Evolutionary conservation across 805 yeast genomes (phyloP), one percentile per base, ranked within the genome.

Genomic region (Sugiyamaella americana): DNA sequence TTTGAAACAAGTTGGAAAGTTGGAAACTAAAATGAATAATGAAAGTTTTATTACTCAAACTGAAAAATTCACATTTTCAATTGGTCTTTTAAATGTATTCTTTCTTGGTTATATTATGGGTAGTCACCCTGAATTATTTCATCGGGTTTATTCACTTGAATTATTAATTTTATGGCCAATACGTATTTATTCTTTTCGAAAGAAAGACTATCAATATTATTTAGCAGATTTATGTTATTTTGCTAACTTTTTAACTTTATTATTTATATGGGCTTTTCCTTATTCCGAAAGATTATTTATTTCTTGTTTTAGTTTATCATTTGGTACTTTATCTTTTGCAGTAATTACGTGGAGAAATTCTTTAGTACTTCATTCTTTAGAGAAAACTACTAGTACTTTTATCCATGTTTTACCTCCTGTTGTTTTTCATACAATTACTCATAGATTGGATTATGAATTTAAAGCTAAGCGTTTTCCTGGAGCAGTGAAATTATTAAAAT

Each of bases 321-420:
- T 84, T 68, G 98, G 98, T 1, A 87, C 97, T 0, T 67, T 91
- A 47, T 77, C 95, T 4, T 89, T 87, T 75, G 97, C 97, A 0
- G 96, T 91, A 19, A 80, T 91, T 38, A 86, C 96, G 0, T 91
- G 98, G 98, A 74, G 95, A 56, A 91, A 91, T 63, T 88, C 96
- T 4, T 71, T 91, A 46, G 98, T 91, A 5, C 71, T 91, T 41
- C 98, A 91, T 61, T 82, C 91, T 10, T 76, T 91, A 50, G 98
- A 91, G 54, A 91, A 91, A 64, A 87, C 89, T 13, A 93, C 98
- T 1, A 80, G 91, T 18, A 81, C 95, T 2, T 84, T 87, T 58
- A 91, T 91, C 52, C 98, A 91, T 61, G 72, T 93, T 11, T 75
- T 87, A 67, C 98, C 98, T 1, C 95, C 96, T 0, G 76, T 82